These are phyloP conservation scores for Musa beccarii DNA, from an alignment of 176 grass and related monocot genomes.

Conservation along the genomic window DNA sequence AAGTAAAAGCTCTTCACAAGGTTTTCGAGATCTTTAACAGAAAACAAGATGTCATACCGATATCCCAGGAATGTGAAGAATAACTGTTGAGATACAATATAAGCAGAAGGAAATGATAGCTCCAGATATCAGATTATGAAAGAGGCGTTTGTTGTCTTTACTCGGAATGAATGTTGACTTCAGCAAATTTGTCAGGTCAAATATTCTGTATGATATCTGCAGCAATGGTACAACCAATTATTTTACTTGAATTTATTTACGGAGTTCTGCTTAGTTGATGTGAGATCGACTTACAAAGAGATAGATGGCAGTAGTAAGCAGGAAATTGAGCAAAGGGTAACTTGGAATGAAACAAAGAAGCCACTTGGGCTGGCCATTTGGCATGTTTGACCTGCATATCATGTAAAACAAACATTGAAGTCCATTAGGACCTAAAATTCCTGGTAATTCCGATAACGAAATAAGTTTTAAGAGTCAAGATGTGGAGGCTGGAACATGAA, in stretches of 20 bases:
- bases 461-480: not conserved
- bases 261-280: not conserved
- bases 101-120: constrained; percentile 24
- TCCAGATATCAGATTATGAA: constrained; percentile 38
- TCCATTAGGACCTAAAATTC: not conserved
- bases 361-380: constrained; percentile 78
- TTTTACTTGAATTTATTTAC: not conserved
- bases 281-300: constrained; percentile 42
- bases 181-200: constrained; percentile 37
- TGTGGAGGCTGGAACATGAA: not conserved
- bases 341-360: constrained; percentile 62
- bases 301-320: constrained; percentile 54
- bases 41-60: constrained; percentile 14
- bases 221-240: not conserved
- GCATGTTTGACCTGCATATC: constrained; percentile 48
- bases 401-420: not conserved
- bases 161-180: constrained; percentile 36
- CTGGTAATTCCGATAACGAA: not conserved
- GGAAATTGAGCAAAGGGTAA: constrained; percentile 69
- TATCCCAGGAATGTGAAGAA: constrained; percentile 30
- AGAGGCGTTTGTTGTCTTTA: constrained; percentile 33
- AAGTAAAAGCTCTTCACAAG: not conserved
- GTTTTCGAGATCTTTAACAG: not conserved
- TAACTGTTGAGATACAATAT: constrained; percentile 30
- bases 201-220: constrained; percentile 44